Evolutionary conservation across 306 rosid species (phyloP).

Genomic region (Trichosanthes cucumerina): DNA sequence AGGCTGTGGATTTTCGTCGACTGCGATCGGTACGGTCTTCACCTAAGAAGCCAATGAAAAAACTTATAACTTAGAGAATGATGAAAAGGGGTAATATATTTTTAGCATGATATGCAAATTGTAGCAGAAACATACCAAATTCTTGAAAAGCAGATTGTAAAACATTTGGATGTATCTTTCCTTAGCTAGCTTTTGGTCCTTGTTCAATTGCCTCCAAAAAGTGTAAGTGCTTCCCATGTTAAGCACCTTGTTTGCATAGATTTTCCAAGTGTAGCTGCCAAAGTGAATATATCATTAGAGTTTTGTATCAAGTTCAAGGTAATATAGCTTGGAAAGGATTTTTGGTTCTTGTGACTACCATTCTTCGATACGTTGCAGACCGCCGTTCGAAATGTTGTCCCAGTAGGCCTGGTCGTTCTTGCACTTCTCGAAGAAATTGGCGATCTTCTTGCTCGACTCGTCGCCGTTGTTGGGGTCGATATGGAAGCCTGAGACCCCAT

Average conservation of each 20-base stretch:
- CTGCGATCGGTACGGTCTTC: constrained; percentile 44
- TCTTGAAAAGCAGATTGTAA: constrained; percentile 55
- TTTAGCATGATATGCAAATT: neutral
- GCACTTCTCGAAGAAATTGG: constrained; percentile 71
- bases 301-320: neutral
- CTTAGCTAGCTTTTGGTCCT: constrained; percentile 70
- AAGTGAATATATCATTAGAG: neutral
- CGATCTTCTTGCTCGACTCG: constrained; percentile 62
- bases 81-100: neutral
- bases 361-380: constrained; percentile 67
- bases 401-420: constrained; percentile 45
- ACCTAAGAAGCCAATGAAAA: constrained; percentile 28
- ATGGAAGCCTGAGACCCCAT: constrained; percentile 83
- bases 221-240: constrained; percentile 68
- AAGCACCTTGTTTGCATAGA: constrained; percentile 70
- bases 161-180: constrained; percentile 82
- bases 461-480: constrained; percentile 66
- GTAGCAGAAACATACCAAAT: constrained; percentile 34
- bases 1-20: constrained; percentile 37
- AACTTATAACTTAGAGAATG: neutral
- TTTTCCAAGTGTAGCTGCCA: constrained; percentile 88
- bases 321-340: neutral
- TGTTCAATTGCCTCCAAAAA: constrained; percentile 67
- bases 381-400: constrained; percentile 39
- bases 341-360: constrained; percentile 38